Evolutionary conservation across 148 eudicot species (phyloP).

Genomic region (Beta vulgaris): DNA sequence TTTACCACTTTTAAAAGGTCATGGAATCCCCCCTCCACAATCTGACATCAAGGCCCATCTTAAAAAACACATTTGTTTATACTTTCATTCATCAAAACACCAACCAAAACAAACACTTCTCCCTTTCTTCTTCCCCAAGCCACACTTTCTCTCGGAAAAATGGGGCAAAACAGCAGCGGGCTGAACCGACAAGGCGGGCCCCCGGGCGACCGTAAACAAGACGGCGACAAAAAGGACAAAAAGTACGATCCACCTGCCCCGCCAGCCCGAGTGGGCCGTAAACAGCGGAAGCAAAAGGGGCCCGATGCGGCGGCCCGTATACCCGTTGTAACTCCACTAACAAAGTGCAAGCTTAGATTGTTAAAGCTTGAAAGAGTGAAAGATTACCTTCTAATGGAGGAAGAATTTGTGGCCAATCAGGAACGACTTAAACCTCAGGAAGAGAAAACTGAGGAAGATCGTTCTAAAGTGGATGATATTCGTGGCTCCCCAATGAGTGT

Average conservation of each 20-base stretch:
- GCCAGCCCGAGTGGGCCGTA: constrained; percentile 80
- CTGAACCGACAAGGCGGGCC: no score
- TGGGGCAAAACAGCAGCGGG: no score
- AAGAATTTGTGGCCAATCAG: constrained; percentile 82
- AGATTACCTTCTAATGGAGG: constrained; percentile 83
- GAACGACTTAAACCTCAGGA: constrained; percentile 83
- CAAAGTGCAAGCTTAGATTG: constrained; percentile 75
- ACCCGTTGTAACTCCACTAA: constrained; percentile 68
- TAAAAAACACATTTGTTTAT: no score
- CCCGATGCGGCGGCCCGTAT: constrained; percentile 71
- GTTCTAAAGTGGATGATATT: constrained; percentile 80
- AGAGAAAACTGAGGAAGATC: constrained; percentile 86
- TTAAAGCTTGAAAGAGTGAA: constrained; percentile 76
- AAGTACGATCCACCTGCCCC: constrained; percentile 82
- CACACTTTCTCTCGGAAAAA: no score
- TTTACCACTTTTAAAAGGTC: no score
- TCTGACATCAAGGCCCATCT: no score
- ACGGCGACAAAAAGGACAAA: constrained; percentile 67
- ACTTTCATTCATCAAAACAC: no score
- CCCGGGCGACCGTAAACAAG: constrained; percentile 49
- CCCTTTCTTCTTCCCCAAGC: no score
- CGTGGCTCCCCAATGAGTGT: constrained; percentile 94
- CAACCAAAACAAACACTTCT: no score
- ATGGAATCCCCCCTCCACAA: no score
- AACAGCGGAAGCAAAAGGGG: constrained; percentile 79